Percentiles rank a stretch among this genome's conserved stretches.
These are phyloP conservation scores for Phytophthora pisi DNA, from an alignment of 352 stramenopile genomes.

Conservation along the genomic window DNA sequence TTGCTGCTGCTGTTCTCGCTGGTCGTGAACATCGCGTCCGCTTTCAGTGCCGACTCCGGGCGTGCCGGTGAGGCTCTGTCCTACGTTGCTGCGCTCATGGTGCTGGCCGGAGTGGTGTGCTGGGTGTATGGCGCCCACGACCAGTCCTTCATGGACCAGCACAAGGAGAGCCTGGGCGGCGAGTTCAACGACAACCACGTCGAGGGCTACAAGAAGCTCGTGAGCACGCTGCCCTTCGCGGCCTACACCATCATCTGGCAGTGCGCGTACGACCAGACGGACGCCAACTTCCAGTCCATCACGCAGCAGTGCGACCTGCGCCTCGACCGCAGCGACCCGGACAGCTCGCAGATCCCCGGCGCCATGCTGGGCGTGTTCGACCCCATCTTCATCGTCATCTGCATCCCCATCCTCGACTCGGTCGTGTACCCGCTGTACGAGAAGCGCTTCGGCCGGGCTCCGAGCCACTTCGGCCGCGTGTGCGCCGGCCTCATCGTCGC, in stretches of 20 bases:
- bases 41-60: conserved; percentile 47
- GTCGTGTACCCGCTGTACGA: conserved; percentile 46
- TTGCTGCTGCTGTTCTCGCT: conserved; percentile 41
- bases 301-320: conserved; percentile 68
- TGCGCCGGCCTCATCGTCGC: conserved; percentile 32
- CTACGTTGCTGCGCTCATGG: conserved; percentile 48
- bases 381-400: conserved; percentile 43
- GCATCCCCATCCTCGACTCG: conserved; percentile 43
- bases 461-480: conserved; percentile 39
- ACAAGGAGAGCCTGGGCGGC: conserved; percentile 51
- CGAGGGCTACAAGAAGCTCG: conserved; percentile 59
- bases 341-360: conserved; percentile 55
- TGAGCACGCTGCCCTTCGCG: conserved; percentile 62
- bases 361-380: conserved; percentile 50
- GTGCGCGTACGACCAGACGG: conserved; percentile 61
- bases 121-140: conserved; percentile 58
- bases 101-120: conserved; percentile 45
- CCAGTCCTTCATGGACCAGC: conserved; percentile 54
- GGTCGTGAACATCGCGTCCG: conserved; percentile 56
- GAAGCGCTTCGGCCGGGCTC: conserved; percentile 29
- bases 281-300: conserved; percentile 74
- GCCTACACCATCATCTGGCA: conserved; percentile 72
- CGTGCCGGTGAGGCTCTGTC: conserved; percentile 43
- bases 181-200: conserved; percentile 46
- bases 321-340: conserved; percentile 32